Percentiles rank a stretch among this genome's conserved stretches.
Conservation (phyloP, 441 rosid species). For the Kokia cookei region DNA sequence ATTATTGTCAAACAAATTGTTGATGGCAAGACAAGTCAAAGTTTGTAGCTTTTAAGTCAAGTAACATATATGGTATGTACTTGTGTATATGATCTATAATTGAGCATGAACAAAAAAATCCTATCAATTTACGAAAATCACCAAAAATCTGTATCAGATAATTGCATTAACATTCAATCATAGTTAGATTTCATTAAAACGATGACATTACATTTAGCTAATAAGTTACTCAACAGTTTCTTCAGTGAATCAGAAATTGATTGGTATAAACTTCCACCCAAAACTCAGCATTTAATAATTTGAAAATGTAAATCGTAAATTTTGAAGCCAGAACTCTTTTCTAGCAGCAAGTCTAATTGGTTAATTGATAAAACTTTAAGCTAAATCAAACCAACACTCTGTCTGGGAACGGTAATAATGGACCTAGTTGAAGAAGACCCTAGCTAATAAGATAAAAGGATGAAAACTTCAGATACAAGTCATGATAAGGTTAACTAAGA, state of each 20-base stretch:
- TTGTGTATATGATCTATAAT: background rate
- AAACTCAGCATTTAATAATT: background rate
- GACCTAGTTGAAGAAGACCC: background rate
- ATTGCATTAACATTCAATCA: background rate
- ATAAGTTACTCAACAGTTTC: background rate
- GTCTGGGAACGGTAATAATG: background rate
- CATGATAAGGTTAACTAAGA: background rate
- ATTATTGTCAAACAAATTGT: background rate
- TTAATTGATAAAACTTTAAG: background rate
- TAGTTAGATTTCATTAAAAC: background rate
- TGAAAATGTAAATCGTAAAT: too few relatives aligned
- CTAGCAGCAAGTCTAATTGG: background rate
- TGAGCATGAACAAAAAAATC: background rate
- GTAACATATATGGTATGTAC: background rate
- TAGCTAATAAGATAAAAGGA: background rate
- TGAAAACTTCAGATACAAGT: background rate
- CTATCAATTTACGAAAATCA: background rate
- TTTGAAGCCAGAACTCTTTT: background rate
- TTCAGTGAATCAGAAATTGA: background rate
- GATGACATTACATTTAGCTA: background rate
- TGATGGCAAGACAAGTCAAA: slow-evolving; percentile 14
- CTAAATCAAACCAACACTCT: background rate
- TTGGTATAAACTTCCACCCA: background rate
- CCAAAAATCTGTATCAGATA: background rate
- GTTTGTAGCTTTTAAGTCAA: slow-evolving; percentile 22